These are phyloP conservation scores for Arthrobotrys musiformis DNA, from an alignment of 2,329 filamentous ascomycete genomes.

Conservation along the genomic window DNA sequence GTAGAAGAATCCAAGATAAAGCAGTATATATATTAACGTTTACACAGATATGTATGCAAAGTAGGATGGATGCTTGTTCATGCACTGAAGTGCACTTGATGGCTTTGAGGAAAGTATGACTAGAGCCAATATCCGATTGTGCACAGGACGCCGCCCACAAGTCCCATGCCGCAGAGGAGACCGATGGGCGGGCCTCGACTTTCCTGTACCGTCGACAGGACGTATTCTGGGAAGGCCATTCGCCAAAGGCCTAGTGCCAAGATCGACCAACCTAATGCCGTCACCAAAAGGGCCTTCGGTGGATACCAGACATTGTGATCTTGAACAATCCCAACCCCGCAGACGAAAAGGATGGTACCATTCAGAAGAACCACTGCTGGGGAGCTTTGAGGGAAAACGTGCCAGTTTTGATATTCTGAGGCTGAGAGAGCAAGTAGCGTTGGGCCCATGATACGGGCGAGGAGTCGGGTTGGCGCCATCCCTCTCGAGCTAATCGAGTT, in stretches of 20 bases:
- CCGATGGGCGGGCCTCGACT: background rate
- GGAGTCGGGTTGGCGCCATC: conserved; percentile 1
- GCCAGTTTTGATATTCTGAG: conserved; percentile 20
- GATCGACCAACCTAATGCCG: conserved; percentile 5
- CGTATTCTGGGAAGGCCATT: conserved; percentile 16
- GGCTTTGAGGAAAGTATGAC: too few species aligned
- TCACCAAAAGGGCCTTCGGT: background rate
- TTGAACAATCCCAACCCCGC: conserved; percentile 17
- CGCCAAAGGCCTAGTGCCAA: conserved; percentile 12
- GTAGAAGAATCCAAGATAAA: too few species aligned
- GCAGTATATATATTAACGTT: too few species aligned
- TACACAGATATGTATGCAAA: too few species aligned
- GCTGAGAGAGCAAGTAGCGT: conserved; percentile 1
- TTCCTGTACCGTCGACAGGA: conserved; percentile 1
- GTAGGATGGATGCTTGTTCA: too few species aligned
- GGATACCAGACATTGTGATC: conserved; percentile 5
- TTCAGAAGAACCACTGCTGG: conserved; percentile 14
- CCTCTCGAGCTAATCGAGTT: background rate
- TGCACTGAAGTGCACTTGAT: too few species aligned
- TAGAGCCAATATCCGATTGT: background rate
- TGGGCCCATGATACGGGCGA: conserved; percentile 16
- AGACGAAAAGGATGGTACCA: conserved; percentile 3
- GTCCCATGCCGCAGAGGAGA: background rate
- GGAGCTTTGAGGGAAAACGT: background rate
- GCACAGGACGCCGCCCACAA: background rate